A percentile compares a stretch with the other conserved stretches of the same genome.
Conservation (phyloP, 1,284 basidiomycete species). For the Papiliotrema nemorosa region DNA sequence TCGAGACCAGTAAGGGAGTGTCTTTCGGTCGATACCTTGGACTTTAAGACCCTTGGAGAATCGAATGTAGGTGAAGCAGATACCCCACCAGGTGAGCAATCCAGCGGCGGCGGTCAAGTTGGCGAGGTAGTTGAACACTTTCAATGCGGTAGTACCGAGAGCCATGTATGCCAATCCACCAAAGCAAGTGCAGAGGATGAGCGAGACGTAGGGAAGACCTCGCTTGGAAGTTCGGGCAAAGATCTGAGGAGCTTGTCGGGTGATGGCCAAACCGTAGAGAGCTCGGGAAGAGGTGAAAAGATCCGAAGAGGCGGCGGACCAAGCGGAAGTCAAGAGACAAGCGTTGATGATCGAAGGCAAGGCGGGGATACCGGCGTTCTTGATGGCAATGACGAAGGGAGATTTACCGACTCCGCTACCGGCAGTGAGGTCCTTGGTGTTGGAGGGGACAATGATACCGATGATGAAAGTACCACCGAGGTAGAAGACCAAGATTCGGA, state of each 20-base stretch:
- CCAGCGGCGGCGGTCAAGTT: constrained; percentile 67
- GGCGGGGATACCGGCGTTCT: constrained; percentile 67
- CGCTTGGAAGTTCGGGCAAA: constrained; percentile 63
- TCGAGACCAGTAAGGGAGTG: constrained; percentile 56
- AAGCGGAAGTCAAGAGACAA: constrained; percentile 66
- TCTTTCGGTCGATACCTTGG: constrained; percentile 59
- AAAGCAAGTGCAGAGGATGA: constrained; percentile 58
- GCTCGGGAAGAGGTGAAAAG: constrained; percentile 77
- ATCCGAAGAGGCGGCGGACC: constrained; percentile 78
- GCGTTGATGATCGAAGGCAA: constrained; percentile 54
- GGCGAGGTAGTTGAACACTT: constrained; percentile 59
- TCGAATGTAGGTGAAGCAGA: constrained; percentile 68
- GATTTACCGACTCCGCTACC: constrained; percentile 56
- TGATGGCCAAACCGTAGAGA: constrained; percentile 73
- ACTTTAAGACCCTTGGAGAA: constrained; percentile 64
- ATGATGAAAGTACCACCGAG: constrained; percentile 51
- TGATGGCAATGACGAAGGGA: constrained; percentile 76
- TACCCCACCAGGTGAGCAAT: constrained; percentile 63
- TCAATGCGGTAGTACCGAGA: constrained; percentile 30
- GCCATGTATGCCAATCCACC: constrained; percentile 57
- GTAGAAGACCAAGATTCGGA: constrained; percentile 72
- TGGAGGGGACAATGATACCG: constrained; percentile 73
- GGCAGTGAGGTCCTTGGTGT: constrained; percentile 60
- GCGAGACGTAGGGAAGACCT: constrained; percentile 59
- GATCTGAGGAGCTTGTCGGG: constrained; percentile 61